A percentile compares a stretch with the other conserved stretches of the same genome.
These are phyloP conservation scores for Sclerotinia trifoliorum DNA, from an alignment of 2,329 filamentous ascomycete genomes.

Conservation along the genomic window DNA sequence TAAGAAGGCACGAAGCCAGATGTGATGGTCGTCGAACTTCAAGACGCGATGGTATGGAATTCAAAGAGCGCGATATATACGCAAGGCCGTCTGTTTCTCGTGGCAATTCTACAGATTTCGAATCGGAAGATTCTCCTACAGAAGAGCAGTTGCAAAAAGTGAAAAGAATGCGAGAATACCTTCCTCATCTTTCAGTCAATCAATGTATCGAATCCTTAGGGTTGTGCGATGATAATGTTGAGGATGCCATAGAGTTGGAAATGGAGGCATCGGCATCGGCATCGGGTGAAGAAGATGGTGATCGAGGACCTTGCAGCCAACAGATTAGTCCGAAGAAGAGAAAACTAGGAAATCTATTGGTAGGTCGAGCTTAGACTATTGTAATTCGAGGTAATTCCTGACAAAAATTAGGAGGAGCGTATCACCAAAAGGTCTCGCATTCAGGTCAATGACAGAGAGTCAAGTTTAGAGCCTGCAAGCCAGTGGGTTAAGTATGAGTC, in stretches of 20 bases:
- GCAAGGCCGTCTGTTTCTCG: neutral
- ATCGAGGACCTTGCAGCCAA: neutral
- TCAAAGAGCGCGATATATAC: neutral
- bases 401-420: neutral
- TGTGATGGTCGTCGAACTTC: neutral
- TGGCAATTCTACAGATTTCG: neutral
- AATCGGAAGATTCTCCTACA: neutral
- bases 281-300: neutral
- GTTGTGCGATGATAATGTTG: neutral
- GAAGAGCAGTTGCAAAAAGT: conserved; percentile 3
- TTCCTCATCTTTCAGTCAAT: neutral
- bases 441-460: neutral
- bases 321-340: conserved; percentile 1
- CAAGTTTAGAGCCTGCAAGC: neutral
- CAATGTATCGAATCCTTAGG: neutral
- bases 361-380: neutral
- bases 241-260: neutral
- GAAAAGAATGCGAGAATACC: neutral
- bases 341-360: neutral
- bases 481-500: conserved; percentile 2
- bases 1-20: neutral
- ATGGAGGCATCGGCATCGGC: neutral
- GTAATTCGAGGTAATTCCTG: neutral
- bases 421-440: neutral
- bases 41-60: conserved; percentile 4